A percentile compares a stretch with the other conserved stretches of the same genome.
These are phyloP conservation scores for Penicillium ucsense DNA, from an alignment of 495 filamentous ascomycete species.

Conservation along the genomic window DNA sequence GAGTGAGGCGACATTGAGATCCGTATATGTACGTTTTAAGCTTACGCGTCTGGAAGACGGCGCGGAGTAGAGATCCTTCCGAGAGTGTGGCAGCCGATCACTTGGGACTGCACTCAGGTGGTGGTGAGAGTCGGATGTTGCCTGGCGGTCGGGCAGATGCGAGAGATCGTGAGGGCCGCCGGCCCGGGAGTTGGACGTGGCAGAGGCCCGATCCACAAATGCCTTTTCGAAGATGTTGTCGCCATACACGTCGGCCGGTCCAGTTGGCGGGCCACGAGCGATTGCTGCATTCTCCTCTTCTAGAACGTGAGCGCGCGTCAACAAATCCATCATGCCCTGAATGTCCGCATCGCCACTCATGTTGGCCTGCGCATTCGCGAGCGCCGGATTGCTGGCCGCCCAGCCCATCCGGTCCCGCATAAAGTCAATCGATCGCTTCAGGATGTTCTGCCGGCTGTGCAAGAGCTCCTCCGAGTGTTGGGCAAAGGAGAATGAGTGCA, in stretches of 20 bases:
- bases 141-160: slow-evolving; percentile 7
- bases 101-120: slow-evolving; percentile 22
- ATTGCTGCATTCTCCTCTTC: slow-evolving; percentile 40
- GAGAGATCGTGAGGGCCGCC: slow-evolving; percentile 5
- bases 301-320: slow-evolving; percentile 68
- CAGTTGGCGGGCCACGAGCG: slow-evolving; percentile 57
- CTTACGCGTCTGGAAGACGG: slow-evolving; percentile 53
- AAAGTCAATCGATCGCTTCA: slow-evolving; percentile 93
- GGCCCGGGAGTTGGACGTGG: slow-evolving; percentile 13
- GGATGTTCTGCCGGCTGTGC: slow-evolving; percentile 81
- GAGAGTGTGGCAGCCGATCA: slow-evolving; percentile 24
- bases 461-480: slow-evolving; percentile 89
- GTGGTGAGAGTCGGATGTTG: slow-evolving; percentile 14
- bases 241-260: slow-evolving; percentile 57
- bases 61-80: slow-evolving; percentile 25
- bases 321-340: slow-evolving; percentile 82
- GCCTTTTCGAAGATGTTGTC: slow-evolving; percentile 75
- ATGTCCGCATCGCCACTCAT: slow-evolving; percentile 74
- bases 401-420: slow-evolving; percentile 92
- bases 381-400: slow-evolving; percentile 51
- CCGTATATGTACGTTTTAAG: slow-evolving; percentile 82
- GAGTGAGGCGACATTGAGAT: slow-evolving; percentile 57
- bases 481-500: slow-evolving; percentile 98
- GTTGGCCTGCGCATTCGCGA: slow-evolving; percentile 74
- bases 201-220: slow-evolving; percentile 43